Evolutionary conservation across 257 asterid species (phyloP).

Genomic region (Agastache rugosa): DNA sequence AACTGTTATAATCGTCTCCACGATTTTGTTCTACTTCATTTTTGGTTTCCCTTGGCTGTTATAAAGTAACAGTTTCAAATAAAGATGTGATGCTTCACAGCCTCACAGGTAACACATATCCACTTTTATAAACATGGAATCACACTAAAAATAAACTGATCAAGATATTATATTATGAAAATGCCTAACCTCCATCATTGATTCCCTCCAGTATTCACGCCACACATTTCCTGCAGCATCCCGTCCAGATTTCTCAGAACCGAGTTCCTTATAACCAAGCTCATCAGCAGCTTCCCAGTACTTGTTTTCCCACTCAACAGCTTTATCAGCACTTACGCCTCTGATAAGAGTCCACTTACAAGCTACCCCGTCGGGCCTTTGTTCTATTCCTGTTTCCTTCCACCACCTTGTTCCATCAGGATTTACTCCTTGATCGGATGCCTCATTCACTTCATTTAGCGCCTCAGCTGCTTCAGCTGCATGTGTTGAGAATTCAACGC

Average conservation of each 20-base stretch:
- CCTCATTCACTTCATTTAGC: slow-evolving; percentile 51
- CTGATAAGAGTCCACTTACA: slow-evolving; percentile 88
- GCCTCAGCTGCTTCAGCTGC: slow-evolving; percentile 88
- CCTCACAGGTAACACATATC: neutral
- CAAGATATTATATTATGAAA: neutral
- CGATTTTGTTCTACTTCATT: too few species aligned
- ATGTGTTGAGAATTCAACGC: slow-evolving; percentile 66
- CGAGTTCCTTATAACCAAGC: slow-evolving; percentile 90
- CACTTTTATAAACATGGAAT: neutral
- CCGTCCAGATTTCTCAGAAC: slow-evolving; percentile 98
- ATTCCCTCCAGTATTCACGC: slow-evolving; percentile 95
- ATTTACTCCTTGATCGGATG: slow-evolving; percentile 50
- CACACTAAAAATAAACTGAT: neutral
- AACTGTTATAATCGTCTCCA: too few species aligned
- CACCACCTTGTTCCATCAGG: slow-evolving; percentile 94
- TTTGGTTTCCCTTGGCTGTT: too few species aligned
- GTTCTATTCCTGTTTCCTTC: slow-evolving; percentile 87
- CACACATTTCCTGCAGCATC: slow-evolving; percentile 90
- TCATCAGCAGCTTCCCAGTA: slow-evolving; percentile 99
- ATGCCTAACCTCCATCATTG: slow-evolving; percentile 74
- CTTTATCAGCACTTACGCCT: slow-evolving; percentile 74
- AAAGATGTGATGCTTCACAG: neutral
- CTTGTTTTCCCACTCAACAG: slow-evolving; percentile 91
- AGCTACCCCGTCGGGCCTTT: slow-evolving; percentile 82
- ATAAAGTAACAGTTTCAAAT: too few species aligned